Base-by-base conservation (phyloP, 441 rosid species). In the Croton setiger region DNA sequence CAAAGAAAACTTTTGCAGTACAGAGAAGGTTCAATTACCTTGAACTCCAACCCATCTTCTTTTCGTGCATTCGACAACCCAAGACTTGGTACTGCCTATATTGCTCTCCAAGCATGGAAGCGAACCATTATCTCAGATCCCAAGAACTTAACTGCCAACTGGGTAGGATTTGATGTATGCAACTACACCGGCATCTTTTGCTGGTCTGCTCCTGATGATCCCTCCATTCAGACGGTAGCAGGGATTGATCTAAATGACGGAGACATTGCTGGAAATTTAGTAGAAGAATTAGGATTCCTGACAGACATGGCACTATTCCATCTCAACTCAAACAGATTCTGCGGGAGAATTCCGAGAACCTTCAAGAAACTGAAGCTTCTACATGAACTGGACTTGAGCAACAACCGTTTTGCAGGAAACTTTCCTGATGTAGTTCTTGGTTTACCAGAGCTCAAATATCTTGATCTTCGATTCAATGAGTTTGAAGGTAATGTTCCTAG, bases 321-420 rank as follows among this genome's bases (percentile, higher is more conserved):
- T 76, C 75, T 93, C 49, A 91, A 89, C 81, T 77, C 98, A 47
- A 93, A 93, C 71, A 82, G 97, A 15, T 89, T 89, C 66, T 93
- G 97, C 5, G 98, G 97, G 1, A 88, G 83, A 37, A 79, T 93
- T 44, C 97, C 95, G 0, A 88, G 75, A 57, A 74, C 71, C 76
- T 87, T 91, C 65, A 66, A 68, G 10, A 70, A 73, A 47, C 85
- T 93, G 36, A 85, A 78, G 79, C 74, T 81, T 41, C 83, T 93
- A n/a, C 83, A 81, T 67, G 98, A 93, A 85, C 82, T 93, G 74
- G 97, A 91, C 85, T 85, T 93, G 33, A 93, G 98, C 78, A 93
- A 93, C 80, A 93, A 93, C 56, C 79, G 96, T 5, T 89, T 93
- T 61, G 95, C 95, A 10, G 98, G 98, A 2, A 82, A 64, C 69